A percentile compares a stretch with the other conserved stretches of the same genome.
phyloP scores from a whole-genome alignment of 2,329 filamentous ascomycete species.

The Penicillium sclerotigenum region DNA sequence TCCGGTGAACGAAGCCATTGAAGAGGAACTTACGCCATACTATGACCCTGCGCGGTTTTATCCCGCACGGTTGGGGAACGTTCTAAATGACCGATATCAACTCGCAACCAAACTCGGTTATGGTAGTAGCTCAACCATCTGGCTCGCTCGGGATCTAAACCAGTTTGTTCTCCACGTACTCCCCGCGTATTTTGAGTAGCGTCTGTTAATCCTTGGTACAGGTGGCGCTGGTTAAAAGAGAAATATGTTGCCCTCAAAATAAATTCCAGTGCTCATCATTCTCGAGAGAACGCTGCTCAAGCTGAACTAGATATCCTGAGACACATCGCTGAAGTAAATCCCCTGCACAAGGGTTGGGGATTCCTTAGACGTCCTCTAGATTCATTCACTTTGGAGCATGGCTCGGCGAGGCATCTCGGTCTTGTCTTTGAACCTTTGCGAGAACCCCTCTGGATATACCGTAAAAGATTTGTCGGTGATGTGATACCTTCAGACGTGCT shows the following conservation, averaged over 20 bases:
- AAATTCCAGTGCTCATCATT: not conserved
- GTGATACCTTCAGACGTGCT: conserved; percentile 23
- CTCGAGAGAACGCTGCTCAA: not conserved
- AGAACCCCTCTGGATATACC: not conserved
- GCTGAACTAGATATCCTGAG: not conserved
- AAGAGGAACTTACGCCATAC: not conserved
- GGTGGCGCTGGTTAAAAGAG: not conserved
- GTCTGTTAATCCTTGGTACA: not conserved
- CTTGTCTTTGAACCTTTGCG: not conserved
- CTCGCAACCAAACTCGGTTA: not conserved
- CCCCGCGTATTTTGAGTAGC: not conserved
- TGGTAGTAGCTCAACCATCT: not conserved
- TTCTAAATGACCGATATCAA: not conserved
- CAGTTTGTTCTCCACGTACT: not conserved
- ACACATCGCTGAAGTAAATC: not conserved
- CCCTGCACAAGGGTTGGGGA: not conserved
- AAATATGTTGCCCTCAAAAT: not conserved
- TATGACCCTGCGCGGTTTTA: not conserved
- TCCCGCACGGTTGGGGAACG: not conserved
- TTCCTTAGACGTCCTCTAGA: not conserved
- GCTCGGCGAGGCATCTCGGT: not conserved
- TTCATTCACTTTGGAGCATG: not conserved
- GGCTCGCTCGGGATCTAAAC: not conserved
- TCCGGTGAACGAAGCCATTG: not conserved
- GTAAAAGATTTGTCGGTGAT: not conserved